Evolutionary conservation across 2,329 filamentous ascomycete species (phyloP), one percentile per base, ranked within the genome.

Genomic region (Xylaria sp.): DNA sequence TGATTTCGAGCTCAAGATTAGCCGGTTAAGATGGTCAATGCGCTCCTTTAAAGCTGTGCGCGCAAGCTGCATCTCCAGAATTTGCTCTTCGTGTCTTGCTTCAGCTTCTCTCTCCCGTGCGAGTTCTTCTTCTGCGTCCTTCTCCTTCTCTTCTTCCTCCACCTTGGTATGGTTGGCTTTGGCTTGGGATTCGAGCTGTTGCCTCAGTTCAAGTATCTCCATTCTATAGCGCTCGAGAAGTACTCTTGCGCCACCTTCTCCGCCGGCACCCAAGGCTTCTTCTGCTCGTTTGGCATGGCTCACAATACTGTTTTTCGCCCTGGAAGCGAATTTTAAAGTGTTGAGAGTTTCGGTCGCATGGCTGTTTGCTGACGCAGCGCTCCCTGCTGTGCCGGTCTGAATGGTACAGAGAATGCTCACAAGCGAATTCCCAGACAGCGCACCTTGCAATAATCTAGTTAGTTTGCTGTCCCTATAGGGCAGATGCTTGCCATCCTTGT

Each of bases 371-470:
- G 90, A 82, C 1, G 93, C 92, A 9, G 88, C 85, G 75, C 89
- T 94, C 25, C 92, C 91, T 13, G 89, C 88, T 1, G 92, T 86
- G n/a, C 93, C 93, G 55, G 97, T 91, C 78, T 97, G 93, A 64
- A 99, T 96, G 0, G 96, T 99, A 79, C 96, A 99, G 23, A 99
- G 89, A 78, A 99, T 99, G 77, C 95, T 98, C 76, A 99, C 94
- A 15, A 99, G 87, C 2, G 96, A 97, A 79, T 95, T 93, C 59
- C 96, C 96, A 0, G 95, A 97, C 48, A 99, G 84, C 2, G 96
- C 96, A 50, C 94, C 93, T 82, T 99, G 96, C 46, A 99, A 85
- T 69, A 99, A 84, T 75, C 96, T 88, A 12, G 96, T 99, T 75
- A 99, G 89, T 81, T 99, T 99, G 86, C 94, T 98, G 83, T 99